phyloP scores from a whole-genome alignment of 2,329 filamentous ascomycete species.

The Chalara sp. region DNA sequence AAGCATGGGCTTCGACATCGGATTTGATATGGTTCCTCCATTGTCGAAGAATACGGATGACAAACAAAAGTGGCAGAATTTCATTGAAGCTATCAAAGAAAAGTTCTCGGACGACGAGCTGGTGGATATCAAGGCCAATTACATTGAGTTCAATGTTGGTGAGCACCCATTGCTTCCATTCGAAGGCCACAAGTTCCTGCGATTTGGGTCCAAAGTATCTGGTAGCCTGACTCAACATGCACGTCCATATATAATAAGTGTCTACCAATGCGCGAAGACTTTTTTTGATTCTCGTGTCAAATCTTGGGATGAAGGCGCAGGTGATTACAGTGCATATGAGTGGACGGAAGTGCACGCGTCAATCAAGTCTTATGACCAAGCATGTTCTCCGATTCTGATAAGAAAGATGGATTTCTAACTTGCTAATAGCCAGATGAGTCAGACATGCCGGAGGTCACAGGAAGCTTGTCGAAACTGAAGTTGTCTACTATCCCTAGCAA shows the following conservation, averaged over 20 bases:
- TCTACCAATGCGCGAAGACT: too few relatives aligned
- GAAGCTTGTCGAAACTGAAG: conserved; percentile 1
- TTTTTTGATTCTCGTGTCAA: conserved; percentile 19
- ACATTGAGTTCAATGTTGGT: not conserved
- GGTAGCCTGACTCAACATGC: too few relatives aligned
- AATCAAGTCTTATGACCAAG: conserved; percentile 19
- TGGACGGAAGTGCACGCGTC: conserved; percentile 20
- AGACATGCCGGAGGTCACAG: conserved; percentile 2
- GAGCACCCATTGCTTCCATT: not conserved
- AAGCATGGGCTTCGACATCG: not conserved
- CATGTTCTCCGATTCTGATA: too few relatives aligned
- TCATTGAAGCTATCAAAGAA: not conserved
- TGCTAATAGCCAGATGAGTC: not conserved
- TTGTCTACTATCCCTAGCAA: conserved; percentile 2
- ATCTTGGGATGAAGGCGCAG: conserved; percentile 15
- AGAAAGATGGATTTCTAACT: too few relatives aligned
- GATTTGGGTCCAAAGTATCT: not conserved
- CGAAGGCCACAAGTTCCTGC: not conserved
- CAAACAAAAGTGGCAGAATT: not conserved
- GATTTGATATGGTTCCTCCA: not conserved
- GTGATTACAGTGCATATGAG: conserved; percentile 11
- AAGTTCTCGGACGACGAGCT: not conserved
- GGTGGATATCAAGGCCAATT: not conserved
- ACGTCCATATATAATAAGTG: too few relatives aligned
- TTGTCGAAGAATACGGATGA: not conserved